These are phyloP conservation scores for Colletotrichum spaethianum DNA, from an alignment of 2,329 filamentous ascomycete species.

Conservation along the genomic window DNA sequence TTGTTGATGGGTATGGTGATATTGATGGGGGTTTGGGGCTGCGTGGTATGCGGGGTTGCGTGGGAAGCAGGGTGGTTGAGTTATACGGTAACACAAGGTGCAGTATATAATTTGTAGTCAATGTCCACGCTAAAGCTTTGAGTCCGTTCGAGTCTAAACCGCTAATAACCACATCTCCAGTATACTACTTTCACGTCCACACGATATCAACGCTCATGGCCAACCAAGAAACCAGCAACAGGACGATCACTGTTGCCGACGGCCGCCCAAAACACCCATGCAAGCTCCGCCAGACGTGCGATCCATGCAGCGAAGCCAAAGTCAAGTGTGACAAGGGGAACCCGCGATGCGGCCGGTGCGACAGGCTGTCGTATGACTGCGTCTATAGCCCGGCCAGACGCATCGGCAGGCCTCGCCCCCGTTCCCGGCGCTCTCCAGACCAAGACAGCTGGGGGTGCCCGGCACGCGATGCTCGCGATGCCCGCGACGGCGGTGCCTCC, in stretches of 20 bases:
- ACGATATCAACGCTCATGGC: too few species aligned
- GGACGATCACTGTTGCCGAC: neutral
- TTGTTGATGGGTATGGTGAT: too few species aligned
- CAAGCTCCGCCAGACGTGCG: conserved; percentile 12
- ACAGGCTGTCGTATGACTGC: conserved; percentile 7
- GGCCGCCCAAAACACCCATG: neutral
- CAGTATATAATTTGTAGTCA: too few species aligned
- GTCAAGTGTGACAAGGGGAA: conserved; percentile 11
- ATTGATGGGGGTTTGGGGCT: too few species aligned
- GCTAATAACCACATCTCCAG: too few species aligned
- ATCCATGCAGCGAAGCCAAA: conserved; percentile 10
- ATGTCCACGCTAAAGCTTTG: too few species aligned
- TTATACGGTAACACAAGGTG: too few species aligned
- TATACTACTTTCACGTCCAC: too few species aligned
- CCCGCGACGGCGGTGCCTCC: neutral
- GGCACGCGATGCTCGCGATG: neutral
- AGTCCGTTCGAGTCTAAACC: too few species aligned
- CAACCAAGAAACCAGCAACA: neutral
- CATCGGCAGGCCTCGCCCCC: conserved; percentile 4
- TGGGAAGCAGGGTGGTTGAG: too few species aligned
- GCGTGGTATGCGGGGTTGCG: too few species aligned
- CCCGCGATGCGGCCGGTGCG: conserved; percentile 1
- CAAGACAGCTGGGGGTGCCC: neutral
- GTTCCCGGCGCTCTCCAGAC: conserved; percentile 2
- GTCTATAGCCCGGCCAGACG: conserved; percentile 9